phyloP scores from a whole-genome alignment of 345 rosid genomes.

The Salix dunnii region DNA sequence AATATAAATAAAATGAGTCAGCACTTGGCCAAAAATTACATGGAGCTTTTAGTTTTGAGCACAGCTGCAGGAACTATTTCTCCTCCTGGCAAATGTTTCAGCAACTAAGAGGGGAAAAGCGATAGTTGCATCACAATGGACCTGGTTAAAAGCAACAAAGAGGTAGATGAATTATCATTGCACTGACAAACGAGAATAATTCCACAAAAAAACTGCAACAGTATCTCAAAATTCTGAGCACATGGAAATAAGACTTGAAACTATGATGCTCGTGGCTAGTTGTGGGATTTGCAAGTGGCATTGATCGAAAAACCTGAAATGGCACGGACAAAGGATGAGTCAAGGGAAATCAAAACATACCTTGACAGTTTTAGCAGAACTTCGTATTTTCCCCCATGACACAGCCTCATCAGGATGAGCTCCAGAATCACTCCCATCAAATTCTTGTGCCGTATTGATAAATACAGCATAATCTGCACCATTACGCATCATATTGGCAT shows the following conservation, averaged over 20 bases:
- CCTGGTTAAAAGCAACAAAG: conserved; percentile 37
- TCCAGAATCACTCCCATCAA: conserved; percentile 97
- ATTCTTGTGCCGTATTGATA: conserved; percentile 90
- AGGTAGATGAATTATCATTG: not conserved
- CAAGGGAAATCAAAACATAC: conserved; percentile 21
- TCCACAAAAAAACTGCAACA: not conserved
- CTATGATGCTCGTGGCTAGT: not conserved
- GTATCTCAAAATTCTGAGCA: not conserved
- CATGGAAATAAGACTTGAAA: not conserved
- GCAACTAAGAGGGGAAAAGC: conserved; percentile 93
- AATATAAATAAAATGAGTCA: not conserved
- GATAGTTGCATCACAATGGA: conserved; percentile 92
- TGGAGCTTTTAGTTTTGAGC: not conserved
- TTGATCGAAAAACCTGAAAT: not conserved
- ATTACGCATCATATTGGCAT: conserved; percentile 96
- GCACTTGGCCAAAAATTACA: not conserved
- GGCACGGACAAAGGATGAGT: not conserved
- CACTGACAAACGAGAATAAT: not conserved
- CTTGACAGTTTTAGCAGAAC: conserved; percentile 84
- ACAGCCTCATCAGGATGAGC: conserved; percentile 95
- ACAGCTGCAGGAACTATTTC: not conserved
- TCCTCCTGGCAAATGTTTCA: conserved; percentile 76
- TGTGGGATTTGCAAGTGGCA: not conserved
- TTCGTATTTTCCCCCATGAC: conserved; percentile 89
- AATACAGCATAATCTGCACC: conserved; percentile 89